A percentile compares a stretch with the other conserved stretches of the same genome.
phyloP scores from a whole-genome alignment of 495 filamentous ascomycete genomes.

The Hypoxylon cercidicola region DNA sequence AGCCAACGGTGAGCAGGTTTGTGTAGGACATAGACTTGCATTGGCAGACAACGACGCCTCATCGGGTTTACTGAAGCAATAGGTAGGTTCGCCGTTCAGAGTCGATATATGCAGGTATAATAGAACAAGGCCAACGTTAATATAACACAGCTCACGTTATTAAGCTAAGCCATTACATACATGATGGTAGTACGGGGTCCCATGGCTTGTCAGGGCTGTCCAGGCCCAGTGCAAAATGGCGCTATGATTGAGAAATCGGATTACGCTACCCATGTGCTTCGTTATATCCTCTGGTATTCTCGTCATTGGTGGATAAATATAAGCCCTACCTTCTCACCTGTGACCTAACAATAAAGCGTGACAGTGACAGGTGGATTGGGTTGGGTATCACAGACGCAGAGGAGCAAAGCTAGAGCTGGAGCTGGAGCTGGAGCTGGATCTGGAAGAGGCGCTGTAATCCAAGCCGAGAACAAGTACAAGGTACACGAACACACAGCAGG shows the following conservation, averaged over 20 bases:
- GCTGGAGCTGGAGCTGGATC: background rate
- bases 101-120: background rate
- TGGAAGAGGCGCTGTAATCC: conserved; percentile 15
- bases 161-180: too few species aligned
- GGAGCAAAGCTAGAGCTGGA: conserved; percentile 8
- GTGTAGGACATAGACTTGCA: conserved; percentile 31
- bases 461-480: conserved; percentile 18
- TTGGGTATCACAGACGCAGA: conserved; percentile 25
- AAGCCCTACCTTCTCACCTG: conserved; percentile 10
- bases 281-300: conserved; percentile 13
- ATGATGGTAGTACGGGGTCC: too few species aligned
- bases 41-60: conserved; percentile 34
- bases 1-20: conserved; percentile 28
- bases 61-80: conserved; percentile 21
- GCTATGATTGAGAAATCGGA: conserved; percentile 30
- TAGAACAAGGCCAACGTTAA: background rate
- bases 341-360: conserved; percentile 10
- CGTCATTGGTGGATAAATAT: conserved; percentile 21
- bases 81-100: background rate
- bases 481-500: conserved; percentile 4
- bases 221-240: conserved; percentile 2
- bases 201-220: background rate
- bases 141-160: background rate
- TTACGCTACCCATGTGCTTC: conserved; percentile 34
- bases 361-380: background rate